Conservation (phyloP, 257 asterid species). For the Solanum tarapatanum region DNA sequence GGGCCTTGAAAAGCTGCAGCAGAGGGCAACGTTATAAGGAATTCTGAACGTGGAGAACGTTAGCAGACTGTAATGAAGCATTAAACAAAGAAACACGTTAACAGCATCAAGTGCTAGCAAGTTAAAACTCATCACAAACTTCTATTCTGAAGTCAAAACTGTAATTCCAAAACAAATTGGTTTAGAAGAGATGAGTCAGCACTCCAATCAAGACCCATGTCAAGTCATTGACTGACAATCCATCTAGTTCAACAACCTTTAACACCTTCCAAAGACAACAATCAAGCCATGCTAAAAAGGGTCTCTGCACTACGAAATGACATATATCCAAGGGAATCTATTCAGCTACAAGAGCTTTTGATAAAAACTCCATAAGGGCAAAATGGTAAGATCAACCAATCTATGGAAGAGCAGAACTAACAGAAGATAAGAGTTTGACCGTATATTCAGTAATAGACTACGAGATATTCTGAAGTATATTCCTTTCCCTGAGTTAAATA, state of each 20-base stretch:
- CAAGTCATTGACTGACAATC: background rate
- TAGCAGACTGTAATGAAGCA: background rate
- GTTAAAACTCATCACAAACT: background rate
- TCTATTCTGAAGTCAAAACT: background rate
- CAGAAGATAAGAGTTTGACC: background rate
- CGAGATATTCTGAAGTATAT: background rate
- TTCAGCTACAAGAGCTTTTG: background rate
- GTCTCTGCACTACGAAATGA: background rate
- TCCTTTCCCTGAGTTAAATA: background rate
- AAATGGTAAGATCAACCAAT: background rate
- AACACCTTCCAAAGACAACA: background rate
- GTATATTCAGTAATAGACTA: background rate
- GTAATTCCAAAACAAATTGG: background rate
- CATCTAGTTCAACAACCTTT: background rate
- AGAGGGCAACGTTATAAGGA: background rate
- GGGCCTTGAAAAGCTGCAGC: slow-evolving; percentile 75
- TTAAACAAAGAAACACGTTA: background rate
- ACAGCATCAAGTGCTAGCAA: background rate
- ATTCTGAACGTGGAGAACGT: background rate
- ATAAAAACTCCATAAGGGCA: background rate
- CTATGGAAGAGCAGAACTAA: background rate
- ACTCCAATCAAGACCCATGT: background rate
- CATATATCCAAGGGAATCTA: background rate
- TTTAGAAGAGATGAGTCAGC: background rate
- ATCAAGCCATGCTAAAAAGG: background rate